Evolutionary conservation across 768 basidiomycete genomes (phyloP), one percentile per base, ranked within the genome.

Genomic region (Pleurotus ostreatus): DNA sequence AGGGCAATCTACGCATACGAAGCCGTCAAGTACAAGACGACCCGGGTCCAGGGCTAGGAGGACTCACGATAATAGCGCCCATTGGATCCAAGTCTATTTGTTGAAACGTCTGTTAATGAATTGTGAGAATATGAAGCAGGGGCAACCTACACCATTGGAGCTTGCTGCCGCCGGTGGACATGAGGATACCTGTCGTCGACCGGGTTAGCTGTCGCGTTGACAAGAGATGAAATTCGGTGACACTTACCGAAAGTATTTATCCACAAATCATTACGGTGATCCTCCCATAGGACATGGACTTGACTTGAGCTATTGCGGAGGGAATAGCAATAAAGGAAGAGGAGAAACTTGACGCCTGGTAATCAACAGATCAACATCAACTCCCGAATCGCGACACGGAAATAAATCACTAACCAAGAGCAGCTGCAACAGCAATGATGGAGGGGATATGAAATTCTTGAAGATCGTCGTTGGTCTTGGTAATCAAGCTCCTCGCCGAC

Each of bases 271-370:
- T 94, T 98, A 61, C 95, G 78, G 61, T 98, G 95, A 66, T 98
- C 96, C 69, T 97, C 92, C 94, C 93, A 98, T 25, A 97, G 80
- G n/a, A 97, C 84, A 46, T 83, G 82, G 2, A 99, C 96, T 71
- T 99, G 97, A 63, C 91, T 94, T 5, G 90, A 94, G 60, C 82
- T 83, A 30, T 78, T 80, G 25, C 92, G 84, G 45, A 96, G 78
- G 2, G 90, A 79, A 63, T 75, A 83, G 69, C 94, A 94, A 71
- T 94, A 97, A 3, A 94, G 38, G 73, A 98, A 98, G 43, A 99
- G 81, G 0, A 86, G 44, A 46, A 93, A 78, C 71, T 99, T 99
- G 60, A 91, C 84, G 49, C 80, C 92, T 94, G 58, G 11, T 34
- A 34, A 34, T 34, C 53, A 47, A 52, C 34, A 20, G 55, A 59